Conservation (phyloP, 1,139 yeast species). For the Yamadazyma kanchanaburiensis region DNA sequence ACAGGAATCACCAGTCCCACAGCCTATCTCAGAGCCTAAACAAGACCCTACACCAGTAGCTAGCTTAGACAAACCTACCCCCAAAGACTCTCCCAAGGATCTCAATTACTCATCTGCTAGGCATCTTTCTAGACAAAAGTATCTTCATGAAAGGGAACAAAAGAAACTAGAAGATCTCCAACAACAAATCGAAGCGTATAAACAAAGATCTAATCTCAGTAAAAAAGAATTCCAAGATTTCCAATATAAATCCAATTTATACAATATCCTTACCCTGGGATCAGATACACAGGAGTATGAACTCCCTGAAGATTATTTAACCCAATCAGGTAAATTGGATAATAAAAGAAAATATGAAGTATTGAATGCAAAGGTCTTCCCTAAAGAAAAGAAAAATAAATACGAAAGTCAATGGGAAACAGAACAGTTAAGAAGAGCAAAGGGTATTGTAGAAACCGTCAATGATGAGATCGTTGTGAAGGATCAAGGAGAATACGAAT, state of each 20-base stretch:
- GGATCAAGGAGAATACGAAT: conserved; percentile 59
- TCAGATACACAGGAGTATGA: conserved; percentile 33
- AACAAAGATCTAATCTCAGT: conserved; percentile 37
- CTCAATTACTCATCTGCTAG: no score
- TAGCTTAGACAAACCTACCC: background rate
- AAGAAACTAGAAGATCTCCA: conserved; percentile 20
- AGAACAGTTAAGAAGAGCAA: conserved; percentile 56
- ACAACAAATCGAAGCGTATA: conserved; percentile 44
- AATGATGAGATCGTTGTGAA: conserved; percentile 47
- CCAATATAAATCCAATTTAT: conserved; percentile 44
- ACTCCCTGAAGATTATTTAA: conserved; percentile 56
- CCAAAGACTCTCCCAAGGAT: conserved; percentile 7
- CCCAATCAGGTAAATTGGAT: conserved; percentile 51
- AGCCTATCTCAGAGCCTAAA: background rate
- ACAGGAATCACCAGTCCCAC: no score
- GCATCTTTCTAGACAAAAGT: conserved; percentile 17
- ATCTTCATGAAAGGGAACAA: conserved; percentile 32
- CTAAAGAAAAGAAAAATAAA: conserved; percentile 11
- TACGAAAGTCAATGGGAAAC: conserved; percentile 60
- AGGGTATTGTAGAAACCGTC: conserved; percentile 23
- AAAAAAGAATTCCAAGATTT: conserved; percentile 50
- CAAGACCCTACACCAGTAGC: background rate
- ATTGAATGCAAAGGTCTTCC: conserved; percentile 22
- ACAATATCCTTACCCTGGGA: conserved; percentile 34
- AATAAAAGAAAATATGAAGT: conserved; percentile 43